These are phyloP conservation scores for Raphidocelis subcapitata DNA, from an alignment of 139 green algal species.

Conservation along the genomic window DNA sequence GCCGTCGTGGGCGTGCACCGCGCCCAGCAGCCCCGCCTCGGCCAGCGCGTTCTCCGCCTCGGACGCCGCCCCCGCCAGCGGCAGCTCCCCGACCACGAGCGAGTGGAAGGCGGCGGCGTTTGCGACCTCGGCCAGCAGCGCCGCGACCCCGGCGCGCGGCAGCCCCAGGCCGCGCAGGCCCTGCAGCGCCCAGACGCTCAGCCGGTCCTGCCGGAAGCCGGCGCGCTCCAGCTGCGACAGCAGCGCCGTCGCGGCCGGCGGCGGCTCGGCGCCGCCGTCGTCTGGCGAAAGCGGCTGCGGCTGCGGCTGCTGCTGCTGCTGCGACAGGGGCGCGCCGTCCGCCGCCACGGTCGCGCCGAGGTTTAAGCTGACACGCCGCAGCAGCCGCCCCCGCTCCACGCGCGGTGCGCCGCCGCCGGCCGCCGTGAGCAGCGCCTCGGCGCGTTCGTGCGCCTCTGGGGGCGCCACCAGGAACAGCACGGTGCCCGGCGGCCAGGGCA, in stretches of 20 bases:
- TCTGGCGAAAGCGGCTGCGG: background rate
- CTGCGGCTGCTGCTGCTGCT: background rate
- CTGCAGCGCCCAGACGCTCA: background rate
- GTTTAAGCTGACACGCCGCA: slow-evolving; percentile 47
- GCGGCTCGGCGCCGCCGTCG: no score
- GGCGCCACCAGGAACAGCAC: slow-evolving; percentile 69
- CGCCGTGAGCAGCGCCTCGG: slow-evolving; percentile 39
- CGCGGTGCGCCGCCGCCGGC: slow-evolving; percentile 10
- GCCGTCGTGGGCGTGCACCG: background rate
- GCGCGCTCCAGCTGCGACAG: slow-evolving; percentile 2
- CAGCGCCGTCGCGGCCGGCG: no score
- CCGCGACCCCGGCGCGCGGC: background rate
- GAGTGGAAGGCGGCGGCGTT: background rate
- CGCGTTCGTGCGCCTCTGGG: slow-evolving; percentile 46
- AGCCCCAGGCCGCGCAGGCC: background rate
- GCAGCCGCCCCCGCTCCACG: slow-evolving; percentile 49
- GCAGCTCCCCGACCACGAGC: background rate
- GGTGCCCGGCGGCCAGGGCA: slow-evolving; percentile 68
- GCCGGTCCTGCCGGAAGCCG: background rate
- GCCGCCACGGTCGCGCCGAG: background rate
- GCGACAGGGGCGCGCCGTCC: background rate
- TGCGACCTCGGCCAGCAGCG: slow-evolving; percentile 4
- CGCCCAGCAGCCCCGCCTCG: background rate
- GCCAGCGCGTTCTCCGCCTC: slow-evolving; percentile 1
- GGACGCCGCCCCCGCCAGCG: background rate